Percentiles rank a stretch among this genome's conserved stretches.
phyloP scores from a whole-genome alignment of 148 eudicot genomes.

The Rhododendron simsii region DNA sequence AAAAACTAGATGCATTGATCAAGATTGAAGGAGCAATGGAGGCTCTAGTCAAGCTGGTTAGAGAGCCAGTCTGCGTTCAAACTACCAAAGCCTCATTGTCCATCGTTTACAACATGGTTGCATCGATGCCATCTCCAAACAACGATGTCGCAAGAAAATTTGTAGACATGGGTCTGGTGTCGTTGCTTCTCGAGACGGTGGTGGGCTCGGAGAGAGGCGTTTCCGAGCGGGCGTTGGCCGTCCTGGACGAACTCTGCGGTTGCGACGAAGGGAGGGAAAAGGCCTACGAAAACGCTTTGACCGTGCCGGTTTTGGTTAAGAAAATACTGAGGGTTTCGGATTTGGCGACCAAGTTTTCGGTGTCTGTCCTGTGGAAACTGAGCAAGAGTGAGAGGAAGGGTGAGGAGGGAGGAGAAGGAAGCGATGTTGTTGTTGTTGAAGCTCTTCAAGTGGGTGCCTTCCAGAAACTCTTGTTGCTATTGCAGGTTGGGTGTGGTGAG shows the following conservation, averaged over 20 bases:
- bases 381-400: conserved; percentile 27
- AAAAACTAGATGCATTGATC: conserved; percentile 17
- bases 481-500: conserved; percentile 65
- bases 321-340: conserved; percentile 67
- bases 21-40: conserved; percentile 42
- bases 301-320: conserved; percentile 67
- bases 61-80: conserved; percentile 56
- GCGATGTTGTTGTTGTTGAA: conserved; percentile 40
- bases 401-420: conserved; percentile 21
- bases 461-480: conserved; percentile 65
- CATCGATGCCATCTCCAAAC: conserved; percentile 1
- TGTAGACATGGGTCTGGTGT: conserved; percentile 37
- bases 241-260: conserved; percentile 46
- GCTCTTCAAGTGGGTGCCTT: conserved; percentile 80
- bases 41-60: conserved; percentile 45
- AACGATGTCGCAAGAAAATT: conserved; percentile 16
- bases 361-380: conserved; percentile 55
- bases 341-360: conserved; percentile 62
- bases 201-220: conserved; percentile 50
- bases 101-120: conserved; percentile 42
- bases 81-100: conserved; percentile 62
- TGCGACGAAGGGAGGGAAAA: conserved; percentile 30
- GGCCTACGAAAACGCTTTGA: conserved; percentile 38
- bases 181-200: conserved; percentile 54
- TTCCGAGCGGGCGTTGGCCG: conserved; percentile 58